These are phyloP conservation scores for Globisporangium mamillatum DNA, from an alignment of 352 stramenopile genomes.

Conservation along the genomic window DNA sequence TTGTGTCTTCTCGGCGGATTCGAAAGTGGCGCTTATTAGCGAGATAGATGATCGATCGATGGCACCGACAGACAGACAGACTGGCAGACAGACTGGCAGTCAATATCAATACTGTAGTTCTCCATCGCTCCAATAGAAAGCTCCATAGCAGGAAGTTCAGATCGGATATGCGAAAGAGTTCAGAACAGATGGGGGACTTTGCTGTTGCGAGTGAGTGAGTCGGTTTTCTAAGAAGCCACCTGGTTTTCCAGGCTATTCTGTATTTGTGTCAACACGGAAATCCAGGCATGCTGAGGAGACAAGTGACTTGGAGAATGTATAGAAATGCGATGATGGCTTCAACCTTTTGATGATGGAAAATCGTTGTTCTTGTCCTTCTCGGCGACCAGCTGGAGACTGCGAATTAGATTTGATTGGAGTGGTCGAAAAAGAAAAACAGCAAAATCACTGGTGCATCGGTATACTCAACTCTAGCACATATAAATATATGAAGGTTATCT, in stretches of 20 bases:
- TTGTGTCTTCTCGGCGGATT: not conserved
- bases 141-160: not conserved
- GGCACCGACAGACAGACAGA: no score
- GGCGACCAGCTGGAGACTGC: not conserved
- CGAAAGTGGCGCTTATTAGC: not conserved
- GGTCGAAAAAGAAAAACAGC: not conserved
- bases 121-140: not conserved
- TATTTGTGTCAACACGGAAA: not conserved
- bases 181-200: not conserved
- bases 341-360: not conserved
- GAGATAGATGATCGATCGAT: not conserved
- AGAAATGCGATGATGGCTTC: not conserved
- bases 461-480: no score
- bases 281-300: not conserved
- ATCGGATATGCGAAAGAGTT: not conserved
- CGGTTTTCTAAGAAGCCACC: not conserved
- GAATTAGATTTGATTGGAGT: not conserved
- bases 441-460: not conserved
- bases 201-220: not conserved
- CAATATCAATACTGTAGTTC: not conserved
- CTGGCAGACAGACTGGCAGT: not conserved
- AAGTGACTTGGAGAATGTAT: not conserved
- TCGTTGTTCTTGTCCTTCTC: not conserved
- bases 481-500: not conserved
- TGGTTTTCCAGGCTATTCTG: not conserved